Evolutionary conservation across 1,284 basidiomycete species (phyloP).

Genomic region (Entoloma clypeatum): DNA sequence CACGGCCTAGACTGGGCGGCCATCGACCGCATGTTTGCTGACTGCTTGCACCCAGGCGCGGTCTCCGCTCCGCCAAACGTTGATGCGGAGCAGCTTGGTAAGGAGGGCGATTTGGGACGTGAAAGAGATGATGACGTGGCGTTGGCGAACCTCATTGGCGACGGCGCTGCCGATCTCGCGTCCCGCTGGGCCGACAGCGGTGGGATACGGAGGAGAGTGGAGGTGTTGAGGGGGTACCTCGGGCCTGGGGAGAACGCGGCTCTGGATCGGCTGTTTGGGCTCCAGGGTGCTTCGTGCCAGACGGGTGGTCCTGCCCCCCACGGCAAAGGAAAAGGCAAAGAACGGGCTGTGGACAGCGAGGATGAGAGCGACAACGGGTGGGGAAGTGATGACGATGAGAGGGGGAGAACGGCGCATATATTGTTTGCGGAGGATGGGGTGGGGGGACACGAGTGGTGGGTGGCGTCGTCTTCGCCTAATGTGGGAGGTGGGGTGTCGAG

Average conservation of each 20-base stretch:
- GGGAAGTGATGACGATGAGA: slow-evolving; percentile 44
- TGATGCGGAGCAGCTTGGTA: slow-evolving; percentile 14
- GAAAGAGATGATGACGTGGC: slow-evolving; percentile 46
- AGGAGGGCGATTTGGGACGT: slow-evolving; percentile 25
- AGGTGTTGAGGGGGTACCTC: slow-evolving; percentile 43
- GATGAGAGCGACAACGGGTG: slow-evolving; percentile 40
- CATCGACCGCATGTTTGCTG: slow-evolving; percentile 63
- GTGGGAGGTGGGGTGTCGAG: not conserved
- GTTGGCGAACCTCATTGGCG: slow-evolving; percentile 58
- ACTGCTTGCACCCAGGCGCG: slow-evolving; percentile 38
- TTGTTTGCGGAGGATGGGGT: slow-evolving; percentile 40
- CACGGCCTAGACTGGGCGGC: slow-evolving; percentile 67
- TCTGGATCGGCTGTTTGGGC: slow-evolving; percentile 28
- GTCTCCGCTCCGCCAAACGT: slow-evolving; percentile 5
- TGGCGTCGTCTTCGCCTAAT: slow-evolving; percentile 28
- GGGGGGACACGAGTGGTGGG: slow-evolving; percentile 29
- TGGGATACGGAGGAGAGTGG: slow-evolving; percentile 39
- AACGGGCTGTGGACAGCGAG: slow-evolving; percentile 29
- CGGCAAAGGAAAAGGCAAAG: slow-evolving; percentile 23
- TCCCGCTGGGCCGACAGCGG: slow-evolving; percentile 52
- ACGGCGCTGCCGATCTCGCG: slow-evolving; percentile 42
- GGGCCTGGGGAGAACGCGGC: slow-evolving; percentile 26
- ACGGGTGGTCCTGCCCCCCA: not conserved
- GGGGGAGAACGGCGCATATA: slow-evolving; percentile 46
- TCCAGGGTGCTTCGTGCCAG: slow-evolving; percentile 11